A percentile compares a stretch with the other conserved stretches of the same genome.
Conservation (phyloP, 192 early-diverging fungal species). For the Umbelopsis isabellina region DNA sequence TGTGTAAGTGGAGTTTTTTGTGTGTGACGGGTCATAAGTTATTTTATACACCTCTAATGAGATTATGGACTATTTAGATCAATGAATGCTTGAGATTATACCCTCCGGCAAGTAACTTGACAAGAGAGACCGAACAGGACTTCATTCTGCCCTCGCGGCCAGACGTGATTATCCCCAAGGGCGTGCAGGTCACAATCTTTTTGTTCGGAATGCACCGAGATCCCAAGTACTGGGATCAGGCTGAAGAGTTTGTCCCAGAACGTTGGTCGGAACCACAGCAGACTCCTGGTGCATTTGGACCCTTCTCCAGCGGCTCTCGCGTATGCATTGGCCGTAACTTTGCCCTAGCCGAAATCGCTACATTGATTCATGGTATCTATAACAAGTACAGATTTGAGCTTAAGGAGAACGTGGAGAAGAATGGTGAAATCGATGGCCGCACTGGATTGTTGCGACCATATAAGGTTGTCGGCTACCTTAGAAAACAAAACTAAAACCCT, state of each 20-base stretch:
- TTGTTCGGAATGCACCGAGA: conserved; percentile 25
- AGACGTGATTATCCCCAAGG: conserved; percentile 13
- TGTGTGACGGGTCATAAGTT: no score
- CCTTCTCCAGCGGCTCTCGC: conserved; percentile 14
- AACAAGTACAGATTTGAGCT: conserved; percentile 19
- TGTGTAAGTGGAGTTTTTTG: not conserved
- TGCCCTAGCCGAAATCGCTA: conserved; percentile 2
- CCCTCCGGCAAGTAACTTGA: conserved; percentile 9
- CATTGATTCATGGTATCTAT: conserved; percentile 9
- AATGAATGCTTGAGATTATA: conserved; percentile 16
- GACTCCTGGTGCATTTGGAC: not conserved
- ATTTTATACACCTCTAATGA: not conserved
- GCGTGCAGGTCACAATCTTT: conserved; percentile 10
- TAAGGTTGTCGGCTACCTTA: conserved; percentile 1
- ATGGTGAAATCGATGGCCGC: conserved; percentile 9
- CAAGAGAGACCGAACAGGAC: not conserved
- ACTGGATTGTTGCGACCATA: conserved; percentile 8
- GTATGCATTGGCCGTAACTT: conserved; percentile 25
- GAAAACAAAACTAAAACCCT: not conserved
- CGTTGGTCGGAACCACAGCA: conserved; percentile 7
- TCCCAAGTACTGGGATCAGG: conserved; percentile 18
- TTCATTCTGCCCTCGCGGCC: conserved; percentile 7
- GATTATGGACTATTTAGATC: not conserved
- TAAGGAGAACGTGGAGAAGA: conserved; percentile 6
- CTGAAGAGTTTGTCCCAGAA: conserved; percentile 21